Evolutionary conservation across 1,139 yeast species (phyloP).

Genomic region (Candida labiduridarum): DNA sequence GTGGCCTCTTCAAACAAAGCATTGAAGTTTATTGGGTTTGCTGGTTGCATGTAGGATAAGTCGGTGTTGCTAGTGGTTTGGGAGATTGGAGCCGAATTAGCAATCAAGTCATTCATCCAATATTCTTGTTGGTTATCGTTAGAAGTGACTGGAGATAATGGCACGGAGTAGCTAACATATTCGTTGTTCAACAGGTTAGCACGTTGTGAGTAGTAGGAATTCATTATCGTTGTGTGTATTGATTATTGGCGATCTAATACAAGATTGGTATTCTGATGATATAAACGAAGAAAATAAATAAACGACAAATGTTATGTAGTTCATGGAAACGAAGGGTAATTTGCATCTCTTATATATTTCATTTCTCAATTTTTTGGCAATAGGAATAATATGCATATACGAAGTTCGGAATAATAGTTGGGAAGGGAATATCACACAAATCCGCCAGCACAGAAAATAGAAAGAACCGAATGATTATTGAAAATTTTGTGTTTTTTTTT

Average conservation of each 20-base stretch:
- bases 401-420: constrained; percentile 1
- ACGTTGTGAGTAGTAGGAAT: constrained; percentile 3
- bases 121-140: constrained; percentile 10
- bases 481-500: not conserved
- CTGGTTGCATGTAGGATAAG: constrained; percentile 11
- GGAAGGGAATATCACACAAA: not conserved
- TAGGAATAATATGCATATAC: not conserved
- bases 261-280: not conserved
- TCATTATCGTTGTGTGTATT: not conserved
- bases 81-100: constrained; percentile 20
- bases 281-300: not conserved
- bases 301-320: not conserved
- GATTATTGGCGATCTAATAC: not conserved
- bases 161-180: constrained; percentile 13
- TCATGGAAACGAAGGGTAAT: not conserved
- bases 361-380: not conserved
- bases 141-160: constrained; percentile 20
- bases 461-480: not conserved
- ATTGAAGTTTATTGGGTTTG: constrained; percentile 8
- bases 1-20: constrained; percentile 5
- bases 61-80: constrained; percentile 18
- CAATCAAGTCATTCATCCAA: constrained; percentile 25
- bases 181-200: constrained; percentile 8
- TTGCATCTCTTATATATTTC: not conserved
- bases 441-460: not conserved